phyloP scores from a whole-genome alignment of 305 asterid genomes.

The Ajuga reptans region DNA sequence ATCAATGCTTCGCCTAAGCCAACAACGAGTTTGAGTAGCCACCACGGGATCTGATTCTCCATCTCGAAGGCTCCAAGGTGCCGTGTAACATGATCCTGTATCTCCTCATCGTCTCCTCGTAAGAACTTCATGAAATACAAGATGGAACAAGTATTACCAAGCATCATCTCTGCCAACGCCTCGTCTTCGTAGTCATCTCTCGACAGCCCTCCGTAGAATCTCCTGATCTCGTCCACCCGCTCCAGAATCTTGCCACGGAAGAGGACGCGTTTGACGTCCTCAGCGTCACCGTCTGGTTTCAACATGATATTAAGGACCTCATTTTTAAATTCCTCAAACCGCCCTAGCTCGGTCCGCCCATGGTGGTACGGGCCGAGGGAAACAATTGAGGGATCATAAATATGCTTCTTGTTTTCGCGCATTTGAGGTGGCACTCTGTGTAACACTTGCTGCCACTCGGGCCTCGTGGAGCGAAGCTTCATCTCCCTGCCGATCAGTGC shows the following conservation, averaged over 20 bases:
- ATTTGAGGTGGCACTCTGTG: neutral
- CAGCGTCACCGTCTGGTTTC: neutral
- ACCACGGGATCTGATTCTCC: constrained; percentile 30
- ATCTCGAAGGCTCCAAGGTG: neutral
- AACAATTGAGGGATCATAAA: neutral
- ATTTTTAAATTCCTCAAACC: constrained; percentile 20
- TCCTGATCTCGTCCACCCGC: neutral
- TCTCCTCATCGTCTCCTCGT: too few species aligned
- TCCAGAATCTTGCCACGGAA: too few species aligned
- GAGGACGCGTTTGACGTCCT: too few species aligned
- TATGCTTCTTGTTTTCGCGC: neutral
- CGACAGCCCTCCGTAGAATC: constrained; percentile 15
- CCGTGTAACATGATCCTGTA: neutral
- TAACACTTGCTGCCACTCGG: neutral
- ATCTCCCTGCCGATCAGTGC: too few species aligned
- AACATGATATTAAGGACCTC: constrained; percentile 6
- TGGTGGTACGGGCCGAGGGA: constrained; percentile 19
- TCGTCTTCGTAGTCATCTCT: constrained; percentile 1
- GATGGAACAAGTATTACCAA: constrained; percentile 25
- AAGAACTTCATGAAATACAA: neutral
- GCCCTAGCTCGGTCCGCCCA: neutral
- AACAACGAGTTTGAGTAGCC: constrained; percentile 15
- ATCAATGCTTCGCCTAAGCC: neutral
- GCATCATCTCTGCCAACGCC: constrained; percentile 26
- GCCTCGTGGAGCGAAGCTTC: too few species aligned